Conservation (phyloP, 352 stramenopile species). For the Aphanomyces astaci region DNA sequence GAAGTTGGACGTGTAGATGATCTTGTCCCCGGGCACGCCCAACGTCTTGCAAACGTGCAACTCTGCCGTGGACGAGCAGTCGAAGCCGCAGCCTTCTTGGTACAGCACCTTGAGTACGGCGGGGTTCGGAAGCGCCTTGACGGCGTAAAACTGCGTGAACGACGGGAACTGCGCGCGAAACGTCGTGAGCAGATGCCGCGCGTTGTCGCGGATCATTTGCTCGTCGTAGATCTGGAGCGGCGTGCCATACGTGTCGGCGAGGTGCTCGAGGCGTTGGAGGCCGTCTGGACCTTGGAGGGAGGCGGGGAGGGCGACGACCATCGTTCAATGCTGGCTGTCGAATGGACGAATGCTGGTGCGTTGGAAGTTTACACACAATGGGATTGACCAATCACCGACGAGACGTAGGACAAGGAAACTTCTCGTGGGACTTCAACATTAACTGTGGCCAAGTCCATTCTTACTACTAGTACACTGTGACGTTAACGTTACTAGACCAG, state of each 20-base stretch:
- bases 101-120: conserved; percentile 77
- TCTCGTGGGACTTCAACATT: background rate
- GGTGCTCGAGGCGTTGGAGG: conserved; percentile 40
- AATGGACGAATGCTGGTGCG: background rate
- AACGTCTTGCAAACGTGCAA: conserved; percentile 71
- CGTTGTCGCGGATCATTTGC: conserved; percentile 74
- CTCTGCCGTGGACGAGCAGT: conserved; percentile 82
- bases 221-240: conserved; percentile 86
- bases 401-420: background rate
- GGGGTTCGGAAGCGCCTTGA: conserved; percentile 86
- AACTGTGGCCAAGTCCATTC: no score
- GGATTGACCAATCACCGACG: background rate
- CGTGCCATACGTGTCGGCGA: conserved; percentile 69
- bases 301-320: conserved; percentile 9
- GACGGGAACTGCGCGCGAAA: conserved; percentile 73
- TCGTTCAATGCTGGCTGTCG: background rate
- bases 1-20: conserved; percentile 89
- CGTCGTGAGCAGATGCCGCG: conserved; percentile 47
- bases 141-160: conserved; percentile 84
- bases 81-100: conserved; percentile 81
- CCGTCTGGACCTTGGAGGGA: conserved; percentile 3
- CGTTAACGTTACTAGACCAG: no score
- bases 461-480: no score
- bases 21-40: conserved; percentile 58
- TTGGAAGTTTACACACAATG: background rate